Evolutionary conservation across 1,139 yeast genomes (phyloP).

Genomic region (Kluyveromyces sp.): DNA sequence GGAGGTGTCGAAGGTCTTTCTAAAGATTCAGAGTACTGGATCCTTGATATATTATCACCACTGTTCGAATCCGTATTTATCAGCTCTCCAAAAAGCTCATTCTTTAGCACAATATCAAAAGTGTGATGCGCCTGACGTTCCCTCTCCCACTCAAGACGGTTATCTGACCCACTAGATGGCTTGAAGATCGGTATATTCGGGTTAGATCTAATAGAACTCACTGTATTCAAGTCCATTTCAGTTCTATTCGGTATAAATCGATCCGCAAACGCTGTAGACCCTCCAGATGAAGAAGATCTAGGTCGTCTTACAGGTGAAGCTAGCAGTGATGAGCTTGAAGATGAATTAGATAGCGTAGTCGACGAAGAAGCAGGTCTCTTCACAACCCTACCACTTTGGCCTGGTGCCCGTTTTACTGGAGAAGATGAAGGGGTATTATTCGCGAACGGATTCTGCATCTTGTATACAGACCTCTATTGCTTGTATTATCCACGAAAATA

Average conservation of each 20-base stretch:
- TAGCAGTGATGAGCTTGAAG: constrained; percentile 18
- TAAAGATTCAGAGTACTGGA: constrained; percentile 19
- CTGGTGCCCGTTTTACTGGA: constrained; percentile 18
- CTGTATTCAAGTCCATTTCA: constrained; percentile 84
- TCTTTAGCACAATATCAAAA: constrained; percentile 75
- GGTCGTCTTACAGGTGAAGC: constrained; percentile 28
- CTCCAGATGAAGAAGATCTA: constrained; percentile 18
- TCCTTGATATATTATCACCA: constrained; percentile 25
- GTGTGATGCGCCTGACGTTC: constrained; percentile 83
- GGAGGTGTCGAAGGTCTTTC: constrained; percentile 23
- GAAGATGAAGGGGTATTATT: constrained; percentile 28
- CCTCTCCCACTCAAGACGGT: constrained; percentile 58
- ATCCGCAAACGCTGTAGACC: constrained; percentile 47
- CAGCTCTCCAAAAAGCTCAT: constrained; percentile 86
- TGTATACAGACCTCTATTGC: not conserved
- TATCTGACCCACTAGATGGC: constrained; percentile 34
- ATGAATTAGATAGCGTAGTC: constrained; percentile 10
- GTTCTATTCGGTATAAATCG: constrained; percentile 80
- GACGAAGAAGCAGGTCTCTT: constrained; percentile 16
- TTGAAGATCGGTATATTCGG: constrained; percentile 28
- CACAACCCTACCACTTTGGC: constrained; percentile 12
- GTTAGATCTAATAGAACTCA: constrained; percentile 55
- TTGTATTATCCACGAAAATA: not conserved
- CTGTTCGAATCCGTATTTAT: constrained; percentile 31
- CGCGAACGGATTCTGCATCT: constrained; percentile 23